Conservation (phyloP, 495 filamentous ascomycete genomes). For the Aspergillus olivimuriae region DNA sequence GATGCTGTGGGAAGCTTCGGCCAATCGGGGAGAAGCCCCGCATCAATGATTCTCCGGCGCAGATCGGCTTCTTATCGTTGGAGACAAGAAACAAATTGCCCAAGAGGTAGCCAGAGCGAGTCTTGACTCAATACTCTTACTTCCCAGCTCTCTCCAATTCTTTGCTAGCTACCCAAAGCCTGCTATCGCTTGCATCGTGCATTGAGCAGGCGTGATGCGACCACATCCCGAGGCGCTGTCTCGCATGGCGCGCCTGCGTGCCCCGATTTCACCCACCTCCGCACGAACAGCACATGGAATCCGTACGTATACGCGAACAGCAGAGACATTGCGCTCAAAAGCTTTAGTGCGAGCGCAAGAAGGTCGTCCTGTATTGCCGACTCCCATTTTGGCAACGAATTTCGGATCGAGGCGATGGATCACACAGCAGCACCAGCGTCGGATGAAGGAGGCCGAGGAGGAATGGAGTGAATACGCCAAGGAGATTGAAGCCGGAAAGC, state of each 20-base stretch:
- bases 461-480: constrained; percentile 52
- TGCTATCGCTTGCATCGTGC: constrained; percentile 5
- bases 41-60: constrained; percentile 23
- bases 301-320: constrained; percentile 21
- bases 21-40: constrained; percentile 4
- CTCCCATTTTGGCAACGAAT: not conserved
- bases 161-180: too few relatives aligned
- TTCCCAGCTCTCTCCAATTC: not conserved
- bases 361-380: constrained; percentile 13
- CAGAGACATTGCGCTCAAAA: constrained; percentile 14
- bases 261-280: constrained; percentile 1
- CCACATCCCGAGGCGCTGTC: constrained; percentile 19
- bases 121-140: not conserved
- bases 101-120: too few relatives aligned
- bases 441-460: constrained; percentile 46
- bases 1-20: not conserved
- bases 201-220: constrained; percentile 22
- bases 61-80: constrained; percentile 15
- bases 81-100: constrained; percentile 4
- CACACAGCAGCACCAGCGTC: constrained; percentile 41
- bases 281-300: constrained; percentile 16
- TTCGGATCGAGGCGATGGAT: constrained; percentile 39
- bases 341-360: constrained; percentile 7
- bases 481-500: constrained; percentile 53
- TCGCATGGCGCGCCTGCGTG: constrained; percentile 20